Base-by-base conservation (phyloP, 2,329 filamentous ascomycete genomes). In the Xylaria sp. region DNA sequence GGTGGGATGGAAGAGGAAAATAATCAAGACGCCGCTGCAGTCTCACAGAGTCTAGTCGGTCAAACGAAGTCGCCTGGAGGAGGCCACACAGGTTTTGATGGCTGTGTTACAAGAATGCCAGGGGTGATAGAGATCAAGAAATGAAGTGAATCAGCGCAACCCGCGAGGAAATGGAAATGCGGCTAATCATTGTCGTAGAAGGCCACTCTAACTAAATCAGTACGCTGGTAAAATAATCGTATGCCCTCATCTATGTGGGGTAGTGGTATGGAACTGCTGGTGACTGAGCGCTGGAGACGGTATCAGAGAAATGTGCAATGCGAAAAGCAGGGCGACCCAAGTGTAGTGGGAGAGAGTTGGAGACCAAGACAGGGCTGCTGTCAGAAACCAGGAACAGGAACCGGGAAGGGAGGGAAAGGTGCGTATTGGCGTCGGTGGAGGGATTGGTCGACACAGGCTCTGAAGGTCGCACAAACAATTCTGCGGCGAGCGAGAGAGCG, bases 111-210 rank as follows among this genome's bases (percentile, higher is more conserved):
- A 65, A 69, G 58, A 62, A 69, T 66, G 60, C 64, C 60, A 62
- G 67, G 62, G 60, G 57, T 43, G 63, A 70, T 21, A 70, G 69
- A 78, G 80, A 80, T 85, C 80, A 85, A 79, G 78, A 81, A 81
- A 79, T 76, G 78, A 81, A 82, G 79, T 80, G 79, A 78, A 83
- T 82, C 78, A 81, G 78, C 76, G 78, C 82, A 79, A 78, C 78
- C 83, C 79, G 79, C 75, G 77, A 78, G 75, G 78, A 80, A 75
- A 78, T 77, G 71, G 75, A 76, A 77, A 78, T 79, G 77, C 78
- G 77, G 80, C 78, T 81, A 80, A 80, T 84, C 84, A 86, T 86
- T 76, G 83, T 85, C 76, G 80, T 80, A 72, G 76, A 74, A 72
- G 73, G 70, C 74, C 70, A 74, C 69, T 75, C 75, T 63, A 61